A percentile compares a stretch with the other conserved stretches of the same genome.
These are phyloP conservation scores for Syncephalastrum sp. DNA, from an alignment of 371 early-diverging fungal genomes.

Conservation along the genomic window DNA sequence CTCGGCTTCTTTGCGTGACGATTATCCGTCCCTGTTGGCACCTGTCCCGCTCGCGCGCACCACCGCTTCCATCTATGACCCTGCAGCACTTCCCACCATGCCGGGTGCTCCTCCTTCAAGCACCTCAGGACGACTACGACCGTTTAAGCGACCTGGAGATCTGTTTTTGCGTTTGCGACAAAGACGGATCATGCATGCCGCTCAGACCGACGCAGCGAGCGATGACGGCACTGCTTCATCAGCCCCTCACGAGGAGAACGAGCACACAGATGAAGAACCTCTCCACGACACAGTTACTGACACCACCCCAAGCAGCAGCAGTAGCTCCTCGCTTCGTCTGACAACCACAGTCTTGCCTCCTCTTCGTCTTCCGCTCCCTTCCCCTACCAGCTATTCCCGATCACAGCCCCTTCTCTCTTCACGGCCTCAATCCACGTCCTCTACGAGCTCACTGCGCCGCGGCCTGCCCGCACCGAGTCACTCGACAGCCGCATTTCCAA, in stretches of 20 bases:
- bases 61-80: slow-evolving; percentile 19
- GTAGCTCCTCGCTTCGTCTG: not conserved
- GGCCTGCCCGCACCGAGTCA: no score
- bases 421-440: no score
- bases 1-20: slow-evolving; percentile 4
- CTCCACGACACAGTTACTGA: no score
- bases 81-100: slow-evolving; percentile 21
- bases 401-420: no score
- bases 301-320: no score
- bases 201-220: not conserved
- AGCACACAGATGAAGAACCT: no score
- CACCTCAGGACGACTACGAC: slow-evolving; percentile 14
- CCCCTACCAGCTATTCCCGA: no score
- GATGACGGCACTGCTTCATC: no score
- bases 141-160: slow-evolving; percentile 20
- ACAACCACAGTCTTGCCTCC: slow-evolving; percentile 1
- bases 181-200: slow-evolving; percentile 8
- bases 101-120: slow-evolving; percentile 15
- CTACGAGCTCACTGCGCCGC: no score
- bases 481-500: no score
- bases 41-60: slow-evolving; percentile 28
- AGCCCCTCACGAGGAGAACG: no score
- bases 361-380: not conserved
- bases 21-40: slow-evolving; percentile 10
- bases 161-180: slow-evolving; percentile 20